Evolutionary conservation across 108 stramenopile genomes (phyloP).

Genomic region (Epithemia pelagica): DNA sequence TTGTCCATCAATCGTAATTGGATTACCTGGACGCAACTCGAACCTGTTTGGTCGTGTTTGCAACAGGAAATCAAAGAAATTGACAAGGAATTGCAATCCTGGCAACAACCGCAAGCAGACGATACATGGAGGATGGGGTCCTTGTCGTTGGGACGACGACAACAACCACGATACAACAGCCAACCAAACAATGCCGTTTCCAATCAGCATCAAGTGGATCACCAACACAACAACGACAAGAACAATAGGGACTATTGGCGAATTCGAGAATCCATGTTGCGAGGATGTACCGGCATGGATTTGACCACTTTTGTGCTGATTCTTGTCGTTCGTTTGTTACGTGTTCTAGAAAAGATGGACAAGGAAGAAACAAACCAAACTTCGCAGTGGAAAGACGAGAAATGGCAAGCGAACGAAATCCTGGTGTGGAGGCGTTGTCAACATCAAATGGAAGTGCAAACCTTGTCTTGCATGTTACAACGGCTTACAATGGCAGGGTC

Average conservation of each 20-base stretch:
- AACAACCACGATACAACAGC: too few species aligned
- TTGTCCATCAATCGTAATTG: conserved; percentile 87
- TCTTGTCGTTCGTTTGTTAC: conserved; percentile 22
- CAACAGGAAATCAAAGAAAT: conserved; percentile 44
- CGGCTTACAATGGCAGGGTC: too few species aligned
- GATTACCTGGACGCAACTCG: conserved; percentile 58
- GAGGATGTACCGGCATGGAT: conserved; percentile 75
- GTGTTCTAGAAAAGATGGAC: conserved; percentile 9
- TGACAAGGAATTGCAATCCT: conserved; percentile 44
- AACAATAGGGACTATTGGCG: conserved; percentile 34
- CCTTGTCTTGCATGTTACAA: too few species aligned
- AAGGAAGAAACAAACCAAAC: too few species aligned
- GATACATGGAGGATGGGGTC: too few species aligned
- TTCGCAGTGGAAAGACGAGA: too few species aligned
- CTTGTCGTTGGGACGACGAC: background rate
- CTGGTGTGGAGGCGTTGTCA: too few species aligned
- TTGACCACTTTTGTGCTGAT: conserved; percentile 43
- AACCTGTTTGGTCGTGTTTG: conserved; percentile 45
- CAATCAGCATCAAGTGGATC: too few species aligned
- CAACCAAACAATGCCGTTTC: too few species aligned
- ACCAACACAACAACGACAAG: too few species aligned
- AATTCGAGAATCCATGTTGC: conserved; percentile 64
- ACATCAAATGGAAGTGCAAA: too few species aligned
- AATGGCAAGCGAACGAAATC: too few species aligned
- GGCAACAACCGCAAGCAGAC: conserved; percentile 24